Conservation (phyloP, 2,329 filamentous ascomycete species). For the Cordyceps fumosorosea region DNA sequence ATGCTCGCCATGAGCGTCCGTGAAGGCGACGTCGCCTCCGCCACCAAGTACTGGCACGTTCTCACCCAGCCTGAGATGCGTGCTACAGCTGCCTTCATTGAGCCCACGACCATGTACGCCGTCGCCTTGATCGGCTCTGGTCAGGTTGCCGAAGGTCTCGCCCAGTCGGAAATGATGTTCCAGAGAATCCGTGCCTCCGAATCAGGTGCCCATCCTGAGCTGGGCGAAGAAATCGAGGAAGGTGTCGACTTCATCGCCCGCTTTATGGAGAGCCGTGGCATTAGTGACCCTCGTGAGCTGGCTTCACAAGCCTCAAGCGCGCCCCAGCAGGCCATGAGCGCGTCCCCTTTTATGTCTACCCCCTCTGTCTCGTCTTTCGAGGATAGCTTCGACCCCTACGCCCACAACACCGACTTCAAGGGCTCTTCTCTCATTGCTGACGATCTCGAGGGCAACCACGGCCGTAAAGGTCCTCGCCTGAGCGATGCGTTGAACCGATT, state of each 20-base stretch:
- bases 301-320: constrained; percentile 40
- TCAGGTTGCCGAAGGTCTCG: constrained; percentile 72
- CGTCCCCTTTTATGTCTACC: constrained; percentile 49
- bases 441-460: constrained; percentile 73
- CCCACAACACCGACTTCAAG: constrained; percentile 84
- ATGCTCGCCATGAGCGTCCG: constrained; percentile 84
- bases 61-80: constrained; percentile 57
- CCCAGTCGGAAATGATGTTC: constrained; percentile 80
- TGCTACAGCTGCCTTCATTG: constrained; percentile 62
- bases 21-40: constrained; percentile 68
- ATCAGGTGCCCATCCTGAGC: constrained; percentile 43
- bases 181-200: constrained; percentile 65
- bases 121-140: constrained; percentile 82
- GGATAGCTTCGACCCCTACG: constrained; percentile 87
- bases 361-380: constrained; percentile 58
- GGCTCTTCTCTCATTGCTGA: constrained; percentile 88
- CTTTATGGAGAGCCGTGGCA: constrained; percentile 51
- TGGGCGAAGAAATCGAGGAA: constrained; percentile 79
- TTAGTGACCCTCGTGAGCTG: constrained; percentile 48
- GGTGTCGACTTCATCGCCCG: constrained; percentile 62
- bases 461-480: constrained; percentile 65
- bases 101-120: constrained; percentile 85
- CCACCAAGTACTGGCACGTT: constrained; percentile 73
- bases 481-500: constrained; percentile 78
- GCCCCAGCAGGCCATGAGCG: constrained; percentile 34